Evolutionary conservation across 225 moss, liverwort and hornwort genomes (phyloP).

Genomic region (Climacium dendroides): DNA sequence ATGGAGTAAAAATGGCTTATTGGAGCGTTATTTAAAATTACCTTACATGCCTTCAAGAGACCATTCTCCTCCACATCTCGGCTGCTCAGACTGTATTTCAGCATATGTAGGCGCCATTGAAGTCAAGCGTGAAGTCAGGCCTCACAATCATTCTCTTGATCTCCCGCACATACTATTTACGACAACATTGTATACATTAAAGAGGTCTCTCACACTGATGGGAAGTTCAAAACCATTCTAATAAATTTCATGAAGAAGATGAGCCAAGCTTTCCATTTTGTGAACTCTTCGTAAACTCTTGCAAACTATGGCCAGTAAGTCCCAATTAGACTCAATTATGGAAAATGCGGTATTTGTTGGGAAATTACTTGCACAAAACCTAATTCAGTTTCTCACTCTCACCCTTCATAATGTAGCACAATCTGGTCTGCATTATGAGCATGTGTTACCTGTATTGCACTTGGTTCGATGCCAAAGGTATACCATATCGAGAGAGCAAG

Average conservation of each 20-base stretch:
- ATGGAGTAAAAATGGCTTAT: not conserved
- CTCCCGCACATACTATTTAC: not conserved
- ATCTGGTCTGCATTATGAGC: not conserved
- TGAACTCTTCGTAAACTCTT: not conserved
- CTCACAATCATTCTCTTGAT: not conserved
- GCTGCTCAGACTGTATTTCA: constrained; percentile 43
- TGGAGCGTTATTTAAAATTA: not conserved
- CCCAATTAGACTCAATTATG: not conserved
- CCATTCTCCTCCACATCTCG: constrained; percentile 74
- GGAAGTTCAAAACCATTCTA: not conserved
- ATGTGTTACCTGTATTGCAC: constrained; percentile 66
- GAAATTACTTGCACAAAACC: not conserved
- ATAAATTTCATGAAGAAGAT: not conserved
- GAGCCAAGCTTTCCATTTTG: not conserved
- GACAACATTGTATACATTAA: not conserved
- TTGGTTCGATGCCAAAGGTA: constrained; percentile 86
- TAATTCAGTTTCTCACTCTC: not conserved
- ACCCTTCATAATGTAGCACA: not conserved
- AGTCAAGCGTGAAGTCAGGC: not conserved
- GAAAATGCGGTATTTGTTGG: not conserved
- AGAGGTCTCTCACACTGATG: not conserved
- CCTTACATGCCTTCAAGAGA: constrained; percentile 71
- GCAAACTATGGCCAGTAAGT: not conserved
- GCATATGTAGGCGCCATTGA: not conserved
- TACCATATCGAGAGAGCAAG: constrained; percentile 54